Evolutionary conservation across 805 yeast species (phyloP).

Genomic region (Pichia kluyveri): DNA sequence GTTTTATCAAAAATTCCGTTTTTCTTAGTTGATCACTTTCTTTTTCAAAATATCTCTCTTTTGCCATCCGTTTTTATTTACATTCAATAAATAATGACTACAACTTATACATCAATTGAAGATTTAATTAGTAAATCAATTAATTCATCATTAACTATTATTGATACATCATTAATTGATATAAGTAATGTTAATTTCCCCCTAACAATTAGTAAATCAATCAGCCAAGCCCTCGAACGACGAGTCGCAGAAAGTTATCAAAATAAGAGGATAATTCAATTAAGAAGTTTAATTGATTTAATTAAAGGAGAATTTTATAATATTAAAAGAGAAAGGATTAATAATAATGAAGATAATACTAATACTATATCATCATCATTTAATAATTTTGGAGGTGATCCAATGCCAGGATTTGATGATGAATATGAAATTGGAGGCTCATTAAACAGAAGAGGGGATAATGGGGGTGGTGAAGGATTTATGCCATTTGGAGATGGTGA

Average conservation of each 20-base stretch:
- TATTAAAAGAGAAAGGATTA: too few relatives aligned
- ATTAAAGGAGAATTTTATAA: too few relatives aligned
- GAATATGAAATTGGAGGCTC: neutral
- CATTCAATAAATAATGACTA: neutral
- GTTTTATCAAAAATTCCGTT: too few relatives aligned
- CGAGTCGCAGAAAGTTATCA: neutral
- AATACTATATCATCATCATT: too few relatives aligned
- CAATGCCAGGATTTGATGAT: slow-evolving; percentile 10
- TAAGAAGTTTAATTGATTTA: too few relatives aligned
- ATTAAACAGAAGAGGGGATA: too few relatives aligned
- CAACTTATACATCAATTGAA: neutral
- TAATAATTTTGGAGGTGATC: neutral
- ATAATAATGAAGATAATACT: too few relatives aligned
- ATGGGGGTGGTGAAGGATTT: too few relatives aligned
- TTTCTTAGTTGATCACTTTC: too few relatives aligned
- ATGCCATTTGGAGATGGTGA: slow-evolving; percentile 45
- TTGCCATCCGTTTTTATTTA: too few relatives aligned
- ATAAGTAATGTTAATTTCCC: neutral
- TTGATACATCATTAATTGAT: neutral
- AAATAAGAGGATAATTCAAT: too few relatives aligned
- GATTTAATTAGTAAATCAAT: neutral
- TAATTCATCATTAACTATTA: neutral
- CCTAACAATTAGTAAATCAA: neutral
- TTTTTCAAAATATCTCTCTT: too few relatives aligned
- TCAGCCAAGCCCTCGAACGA: neutral